phyloP scores from a whole-genome alignment of 768 basidiomycete species.

The Kwoniella sp. region DNA sequence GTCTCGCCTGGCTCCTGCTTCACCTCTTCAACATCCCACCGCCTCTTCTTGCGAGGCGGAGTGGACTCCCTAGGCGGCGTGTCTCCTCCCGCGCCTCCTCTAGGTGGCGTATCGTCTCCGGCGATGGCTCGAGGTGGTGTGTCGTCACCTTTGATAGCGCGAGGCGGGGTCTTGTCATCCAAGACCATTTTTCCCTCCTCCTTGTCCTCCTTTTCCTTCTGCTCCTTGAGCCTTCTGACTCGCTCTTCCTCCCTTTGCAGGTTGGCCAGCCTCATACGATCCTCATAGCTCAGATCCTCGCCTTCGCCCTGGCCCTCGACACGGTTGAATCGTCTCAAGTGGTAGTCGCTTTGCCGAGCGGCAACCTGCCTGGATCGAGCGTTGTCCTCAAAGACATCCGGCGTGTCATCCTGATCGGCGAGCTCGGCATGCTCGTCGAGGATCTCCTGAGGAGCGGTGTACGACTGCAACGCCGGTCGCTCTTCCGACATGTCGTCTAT shows the following conservation, averaged over 20 bases:
- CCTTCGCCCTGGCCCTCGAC: conserved; percentile 61
- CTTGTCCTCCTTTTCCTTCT: conserved; percentile 70
- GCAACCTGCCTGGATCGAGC: conserved; percentile 91
- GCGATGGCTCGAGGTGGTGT: conserved; percentile 51
- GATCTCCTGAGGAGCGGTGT: conserved; percentile 87
- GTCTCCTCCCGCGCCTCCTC: conserved; percentile 54
- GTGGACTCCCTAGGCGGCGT: conserved; percentile 25
- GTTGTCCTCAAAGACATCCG: conserved; percentile 65
- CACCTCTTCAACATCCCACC: conserved; percentile 75
- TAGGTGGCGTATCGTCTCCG: conserved; percentile 50
- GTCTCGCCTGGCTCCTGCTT: conserved; percentile 69
- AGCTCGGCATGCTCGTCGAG: conserved; percentile 89
- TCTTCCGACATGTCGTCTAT: conserved; percentile 14
- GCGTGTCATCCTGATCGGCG: conserved; percentile 83
- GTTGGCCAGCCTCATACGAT: conserved; percentile 84
- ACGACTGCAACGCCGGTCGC: conserved; percentile 63
- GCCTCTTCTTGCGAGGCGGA: conserved; percentile 59
- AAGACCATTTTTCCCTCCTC: conserved; percentile 66
- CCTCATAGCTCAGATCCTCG: conserved; percentile 82
- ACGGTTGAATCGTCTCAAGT: conserved; percentile 82
- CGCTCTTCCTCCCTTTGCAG: conserved; percentile 89
- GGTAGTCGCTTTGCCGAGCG: conserved; percentile 88
- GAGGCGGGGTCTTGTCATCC: conserved; percentile 80
- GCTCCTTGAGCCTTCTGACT: conserved; percentile 78
- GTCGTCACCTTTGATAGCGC: conserved; percentile 58